phyloP scores from a whole-genome alignment of 106 monocot genomes.

The Apostasia ramifera region DNA sequence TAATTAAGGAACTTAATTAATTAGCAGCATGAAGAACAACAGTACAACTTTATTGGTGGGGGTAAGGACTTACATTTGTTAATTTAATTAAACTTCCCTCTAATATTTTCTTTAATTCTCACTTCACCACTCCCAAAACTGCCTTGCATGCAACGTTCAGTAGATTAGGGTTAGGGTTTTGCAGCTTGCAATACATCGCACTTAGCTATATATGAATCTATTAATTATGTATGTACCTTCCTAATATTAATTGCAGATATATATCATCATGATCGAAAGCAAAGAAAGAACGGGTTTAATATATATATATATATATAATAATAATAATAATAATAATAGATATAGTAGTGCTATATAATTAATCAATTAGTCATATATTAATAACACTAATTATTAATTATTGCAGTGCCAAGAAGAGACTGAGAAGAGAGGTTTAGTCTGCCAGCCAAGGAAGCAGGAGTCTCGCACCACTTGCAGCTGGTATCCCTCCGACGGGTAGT shows the following conservation, averaged over 20 bases:
- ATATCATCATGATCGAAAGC: neutral
- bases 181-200: no score
- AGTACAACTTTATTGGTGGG: no score
- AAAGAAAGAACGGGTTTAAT: neutral
- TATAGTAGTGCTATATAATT: neutral
- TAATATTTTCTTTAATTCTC: no score
- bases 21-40: no score
- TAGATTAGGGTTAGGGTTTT: no score
- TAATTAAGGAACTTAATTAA: no score
- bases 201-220: neutral
- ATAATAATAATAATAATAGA: neutral
- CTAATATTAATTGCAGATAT: neutral
- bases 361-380: neutral
- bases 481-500: constrained; percentile 93
- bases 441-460: constrained; percentile 81
- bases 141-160: no score
- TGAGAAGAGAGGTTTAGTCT: constrained; percentile 80
- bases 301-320: constrained; percentile 9
- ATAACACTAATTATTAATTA: neutral
- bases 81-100: no score
- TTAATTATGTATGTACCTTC: neutral
- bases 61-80: no score
- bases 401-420: constrained; percentile 87
- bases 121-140: no score
- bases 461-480: constrained; percentile 48